Conservation (phyloP, 192 early-diverging fungal species). For the Umbelopsis vinacea region DNA sequence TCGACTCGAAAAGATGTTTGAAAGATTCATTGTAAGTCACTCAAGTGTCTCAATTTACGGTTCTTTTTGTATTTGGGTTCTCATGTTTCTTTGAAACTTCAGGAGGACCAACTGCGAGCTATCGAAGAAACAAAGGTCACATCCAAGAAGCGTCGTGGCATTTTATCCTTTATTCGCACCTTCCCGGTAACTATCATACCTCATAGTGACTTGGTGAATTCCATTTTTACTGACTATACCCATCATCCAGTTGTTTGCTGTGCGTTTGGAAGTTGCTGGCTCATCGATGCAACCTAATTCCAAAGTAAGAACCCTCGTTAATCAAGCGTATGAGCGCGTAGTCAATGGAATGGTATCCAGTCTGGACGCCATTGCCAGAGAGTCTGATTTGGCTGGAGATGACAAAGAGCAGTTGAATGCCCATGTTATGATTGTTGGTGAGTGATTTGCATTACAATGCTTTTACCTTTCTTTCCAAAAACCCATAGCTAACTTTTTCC, state of each 20-base stretch:
- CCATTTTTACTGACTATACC: background rate
- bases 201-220: background rate
- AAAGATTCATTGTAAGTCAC: conserved; percentile 69
- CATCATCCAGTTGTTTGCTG: conserved; percentile 69
- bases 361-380: conserved; percentile 80
- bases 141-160: conserved; percentile 84
- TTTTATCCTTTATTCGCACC: conserved; percentile 86
- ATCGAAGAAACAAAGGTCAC: conserved; percentile 94
- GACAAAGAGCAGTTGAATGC: conserved; percentile 91
- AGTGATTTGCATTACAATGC: conserved; percentile 9
- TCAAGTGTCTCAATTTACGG: background rate
- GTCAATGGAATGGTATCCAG: conserved; percentile 87
- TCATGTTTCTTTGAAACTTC: conserved; percentile 3
- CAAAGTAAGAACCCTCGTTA: conserved; percentile 71
- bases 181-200: conserved; percentile 72
- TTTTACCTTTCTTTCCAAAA: background rate
- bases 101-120: conserved; percentile 84
- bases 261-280: conserved; percentile 71
- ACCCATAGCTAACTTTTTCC: too few species aligned
- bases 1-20: conserved; percentile 72
- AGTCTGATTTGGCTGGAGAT: conserved; percentile 78
- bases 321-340: conserved; percentile 81
- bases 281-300: conserved; percentile 59
- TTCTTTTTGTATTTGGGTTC: conserved; percentile 9
- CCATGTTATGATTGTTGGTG: conserved; percentile 80